These are phyloP conservation scores for Pseudopithomyces chartarum DNA, from an alignment of 2,329 filamentous ascomycete genomes.

Conservation along the genomic window DNA sequence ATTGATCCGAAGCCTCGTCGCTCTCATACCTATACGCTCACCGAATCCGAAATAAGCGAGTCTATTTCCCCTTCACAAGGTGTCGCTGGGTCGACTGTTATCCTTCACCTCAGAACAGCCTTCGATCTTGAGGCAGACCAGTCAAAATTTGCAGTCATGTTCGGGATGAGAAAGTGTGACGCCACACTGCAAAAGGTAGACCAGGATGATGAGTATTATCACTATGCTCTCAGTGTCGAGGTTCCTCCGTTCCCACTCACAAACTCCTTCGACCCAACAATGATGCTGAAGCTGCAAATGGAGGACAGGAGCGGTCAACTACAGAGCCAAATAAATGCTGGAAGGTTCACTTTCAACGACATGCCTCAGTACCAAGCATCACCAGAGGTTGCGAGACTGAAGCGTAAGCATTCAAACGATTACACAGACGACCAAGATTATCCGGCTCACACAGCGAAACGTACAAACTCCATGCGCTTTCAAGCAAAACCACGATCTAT, in stretches of 20 bases:
- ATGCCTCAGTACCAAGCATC: conserved; percentile 41
- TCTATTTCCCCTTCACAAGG: conserved; percentile 72
- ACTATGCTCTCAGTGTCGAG: conserved; percentile 74
- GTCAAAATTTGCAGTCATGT: conserved; percentile 67
- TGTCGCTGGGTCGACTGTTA: conserved; percentile 70
- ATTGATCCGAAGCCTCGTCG: conserved; percentile 65
- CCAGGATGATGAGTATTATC: conserved; percentile 63
- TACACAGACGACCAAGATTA: conserved; percentile 35
- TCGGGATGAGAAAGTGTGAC: conserved; percentile 76
- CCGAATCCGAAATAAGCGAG: conserved; percentile 62
- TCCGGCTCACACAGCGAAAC: conserved; percentile 41
- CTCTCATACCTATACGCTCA: conserved; percentile 50
- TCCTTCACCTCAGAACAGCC: conserved; percentile 74
- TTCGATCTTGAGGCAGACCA: conserved; percentile 71
- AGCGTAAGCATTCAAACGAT: conserved; percentile 41
- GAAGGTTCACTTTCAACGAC: conserved; percentile 66
- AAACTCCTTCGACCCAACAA: conserved; percentile 59
- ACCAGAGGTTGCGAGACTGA: conserved; percentile 29
- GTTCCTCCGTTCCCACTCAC: conserved; percentile 70
- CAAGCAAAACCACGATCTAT: conserved; percentile 38
- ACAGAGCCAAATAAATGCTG: conserved; percentile 60
- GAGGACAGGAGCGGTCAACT: conserved; percentile 61
- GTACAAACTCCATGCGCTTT: conserved; percentile 44
- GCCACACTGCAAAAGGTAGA: conserved; percentile 67
- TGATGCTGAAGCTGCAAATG: conserved; percentile 65